Evolutionary conservation across 192 early-diverging fungal species (phyloP).

Genomic region (Coemansia sp.): DNA sequence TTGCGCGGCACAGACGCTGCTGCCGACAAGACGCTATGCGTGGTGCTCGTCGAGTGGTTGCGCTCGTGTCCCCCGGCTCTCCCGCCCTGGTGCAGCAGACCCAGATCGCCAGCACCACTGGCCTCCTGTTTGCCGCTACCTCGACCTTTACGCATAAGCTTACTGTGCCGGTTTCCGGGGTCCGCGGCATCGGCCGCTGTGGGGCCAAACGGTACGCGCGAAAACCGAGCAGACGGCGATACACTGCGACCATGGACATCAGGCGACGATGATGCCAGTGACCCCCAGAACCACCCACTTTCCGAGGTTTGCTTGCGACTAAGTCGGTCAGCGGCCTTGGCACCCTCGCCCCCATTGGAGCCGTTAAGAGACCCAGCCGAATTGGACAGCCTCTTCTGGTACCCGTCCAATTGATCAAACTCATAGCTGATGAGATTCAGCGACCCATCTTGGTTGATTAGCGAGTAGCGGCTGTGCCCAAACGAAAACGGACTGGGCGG

Average conservation of each 20-base stretch:
- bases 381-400: conserved; percentile 41
- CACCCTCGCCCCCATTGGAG: conserved; percentile 13
- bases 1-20: neutral
- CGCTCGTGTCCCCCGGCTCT: conserved; percentile 14
- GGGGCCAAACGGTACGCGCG: neutral
- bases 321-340: conserved; percentile 19
- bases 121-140: conserved; percentile 3
- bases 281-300: conserved; percentile 35
- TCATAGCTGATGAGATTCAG: conserved; percentile 45
- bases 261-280: conserved; percentile 11
- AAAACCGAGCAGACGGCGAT: neutral
- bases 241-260: neutral
- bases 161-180: conserved; percentile 11
- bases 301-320: conserved; percentile 24
- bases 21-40: conserved; percentile 12
- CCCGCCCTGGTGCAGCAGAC: conserved; percentile 2
- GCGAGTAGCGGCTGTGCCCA: conserved; percentile 49
- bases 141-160: conserved; percentile 34
- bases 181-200: neutral
- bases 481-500: conserved; percentile 50
- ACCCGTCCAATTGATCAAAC: conserved; percentile 49
- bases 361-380: conserved; percentile 8
- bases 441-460: conserved; percentile 53
- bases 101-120: neutral
- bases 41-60: conserved; percentile 20